Base-by-base conservation (phyloP, 1,284 basidiomycete genomes). In the Entoloma clypeatum region DNA sequence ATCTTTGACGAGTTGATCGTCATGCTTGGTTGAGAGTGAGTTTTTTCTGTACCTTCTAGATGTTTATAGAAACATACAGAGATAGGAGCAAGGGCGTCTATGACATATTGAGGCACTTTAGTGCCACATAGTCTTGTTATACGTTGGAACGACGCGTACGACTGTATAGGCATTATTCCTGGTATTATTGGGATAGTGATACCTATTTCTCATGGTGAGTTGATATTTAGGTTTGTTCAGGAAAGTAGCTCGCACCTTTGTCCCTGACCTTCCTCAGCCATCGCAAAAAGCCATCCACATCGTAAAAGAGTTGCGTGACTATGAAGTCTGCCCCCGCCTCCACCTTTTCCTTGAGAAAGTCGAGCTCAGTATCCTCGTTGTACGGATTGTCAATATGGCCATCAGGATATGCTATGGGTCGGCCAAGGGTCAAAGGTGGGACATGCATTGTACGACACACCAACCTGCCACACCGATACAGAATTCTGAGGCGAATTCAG, bases 121-220 rank as follows among this genome's bases (percentile, higher is more conserved):
- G 85, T 83, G 26, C 89, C 89, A 53, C 89, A 92, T 17, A 99
- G 72, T 58, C 94, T 95, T 27, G 87, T 89, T 50, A 98, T 72
- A 39, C 96, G 84, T 36, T 86, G 73, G 67, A 99, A 99, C 1
- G 93, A 94, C 14, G 86, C 79, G 59, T 93, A 97, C 29, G 90
- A 97, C 60, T 99, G 96, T 44, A 99, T 91, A 0, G 96, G 96
- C 94, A 99, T 98, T 47, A 99, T 81, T 4, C 94, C 92, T 2
- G 96, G 93, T 41, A 99, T 86, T 53, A 99, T 85, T 1, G 95
- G 94, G 9, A 94, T 78, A 1, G 68, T 78, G 58, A 99, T 94
- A 22, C 94, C 95, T 88, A 53, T 9, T 25, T 22, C 11, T 26
- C 10, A 28, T 57, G 48, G 55, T 30, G 46, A 26, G 31, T 3